A percentile compares a stretch with the other conserved stretches of the same genome.
These are phyloP conservation scores for Primulina eburnea DNA, from an alignment of 257 asterid species.

Conservation along the genomic window DNA sequence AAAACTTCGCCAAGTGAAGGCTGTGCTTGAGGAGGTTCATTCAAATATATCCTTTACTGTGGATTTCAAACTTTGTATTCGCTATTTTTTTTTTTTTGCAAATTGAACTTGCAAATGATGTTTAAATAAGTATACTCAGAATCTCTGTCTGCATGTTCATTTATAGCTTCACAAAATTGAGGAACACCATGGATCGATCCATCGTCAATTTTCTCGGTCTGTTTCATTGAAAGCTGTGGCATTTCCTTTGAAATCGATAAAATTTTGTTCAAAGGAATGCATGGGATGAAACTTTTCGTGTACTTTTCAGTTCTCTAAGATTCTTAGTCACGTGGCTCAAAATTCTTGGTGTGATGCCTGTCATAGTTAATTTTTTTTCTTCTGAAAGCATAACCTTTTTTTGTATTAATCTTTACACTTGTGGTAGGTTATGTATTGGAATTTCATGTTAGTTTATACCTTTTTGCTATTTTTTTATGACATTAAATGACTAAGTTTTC, in stretches of 20 bases:
- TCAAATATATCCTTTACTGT: conserved; percentile 5
- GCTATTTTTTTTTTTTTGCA: conserved; percentile 24
- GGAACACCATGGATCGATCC: not conserved
- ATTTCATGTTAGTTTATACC: not conserved
- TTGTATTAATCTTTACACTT: not conserved
- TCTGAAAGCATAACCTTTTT: not conserved
- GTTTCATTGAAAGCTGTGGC: not conserved
- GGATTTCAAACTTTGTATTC: conserved; percentile 13
- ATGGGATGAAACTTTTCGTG: not conserved
- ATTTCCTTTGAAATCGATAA: not conserved
- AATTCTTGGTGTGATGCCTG: not conserved
- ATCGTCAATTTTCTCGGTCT: not conserved
- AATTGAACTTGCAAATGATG: conserved; percentile 13
- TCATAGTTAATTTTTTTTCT: not conserved
- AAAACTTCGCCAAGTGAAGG: conserved; percentile 99
- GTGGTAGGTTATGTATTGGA: not conserved
- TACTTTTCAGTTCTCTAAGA: conserved; percentile 10
- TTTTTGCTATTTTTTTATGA: too few species aligned
- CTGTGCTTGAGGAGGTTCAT: conserved; percentile 98
- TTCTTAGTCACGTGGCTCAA: not conserved
- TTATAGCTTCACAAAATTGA: conserved; percentile 13
- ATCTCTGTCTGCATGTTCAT: conserved; percentile 9
- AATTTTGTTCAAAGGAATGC: conserved; percentile 5
- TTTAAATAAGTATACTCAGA: not conserved
- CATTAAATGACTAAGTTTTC: not conserved